Percentiles rank a stretch among this genome's conserved stretches.
These are phyloP conservation scores for Dactylella cylindrospora DNA, from an alignment of 2,329 filamentous ascomycete species.

Conservation along the genomic window DNA sequence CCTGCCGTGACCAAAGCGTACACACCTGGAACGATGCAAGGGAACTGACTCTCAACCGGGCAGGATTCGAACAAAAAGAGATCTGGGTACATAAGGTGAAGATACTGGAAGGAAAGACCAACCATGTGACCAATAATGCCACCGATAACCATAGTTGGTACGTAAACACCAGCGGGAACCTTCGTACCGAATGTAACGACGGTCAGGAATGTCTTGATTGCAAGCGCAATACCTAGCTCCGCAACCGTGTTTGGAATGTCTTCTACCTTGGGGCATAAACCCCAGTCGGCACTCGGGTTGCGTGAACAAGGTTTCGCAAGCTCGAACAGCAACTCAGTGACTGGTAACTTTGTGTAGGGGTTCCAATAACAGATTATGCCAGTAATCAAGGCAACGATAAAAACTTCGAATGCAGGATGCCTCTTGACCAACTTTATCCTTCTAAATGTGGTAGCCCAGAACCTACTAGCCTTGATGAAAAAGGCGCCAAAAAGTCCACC, in stretches of 20 bases:
- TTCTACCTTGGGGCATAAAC: constrained; percentile 73
- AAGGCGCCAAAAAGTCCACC: constrained; percentile 83
- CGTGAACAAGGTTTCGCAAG: constrained; percentile 83
- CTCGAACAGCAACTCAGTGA: constrained; percentile 87
- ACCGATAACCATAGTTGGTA: constrained; percentile 97
- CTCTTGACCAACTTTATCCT: constrained; percentile 76
- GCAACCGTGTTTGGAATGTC: constrained; percentile 77
- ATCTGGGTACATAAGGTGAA: constrained; percentile 59
- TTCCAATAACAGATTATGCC: constrained; percentile 93
- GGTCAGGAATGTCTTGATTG: constrained; percentile 87
- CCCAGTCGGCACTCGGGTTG: constrained; percentile 66
- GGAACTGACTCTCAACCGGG: constrained; percentile 67
- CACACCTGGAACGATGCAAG: constrained; percentile 92
- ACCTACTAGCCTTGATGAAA: constrained; percentile 91
- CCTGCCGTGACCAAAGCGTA: constrained; percentile 86
- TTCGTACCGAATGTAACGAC: constrained; percentile 58
- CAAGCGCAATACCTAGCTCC: constrained; percentile 73
- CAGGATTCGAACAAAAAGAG: constrained; percentile 75
- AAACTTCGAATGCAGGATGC: constrained; percentile 81
- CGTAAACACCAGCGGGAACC: constrained; percentile 89
- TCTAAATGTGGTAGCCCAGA: constrained; percentile 88
- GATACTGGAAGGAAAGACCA: constrained; percentile 44
- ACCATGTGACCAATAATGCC: constrained; percentile 80
- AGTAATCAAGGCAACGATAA: constrained; percentile 81
- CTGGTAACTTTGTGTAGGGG: constrained; percentile 79